Conservation (phyloP, 2,329 filamentous ascomycete genomes). For the Aspergillus tamarii region DNA sequence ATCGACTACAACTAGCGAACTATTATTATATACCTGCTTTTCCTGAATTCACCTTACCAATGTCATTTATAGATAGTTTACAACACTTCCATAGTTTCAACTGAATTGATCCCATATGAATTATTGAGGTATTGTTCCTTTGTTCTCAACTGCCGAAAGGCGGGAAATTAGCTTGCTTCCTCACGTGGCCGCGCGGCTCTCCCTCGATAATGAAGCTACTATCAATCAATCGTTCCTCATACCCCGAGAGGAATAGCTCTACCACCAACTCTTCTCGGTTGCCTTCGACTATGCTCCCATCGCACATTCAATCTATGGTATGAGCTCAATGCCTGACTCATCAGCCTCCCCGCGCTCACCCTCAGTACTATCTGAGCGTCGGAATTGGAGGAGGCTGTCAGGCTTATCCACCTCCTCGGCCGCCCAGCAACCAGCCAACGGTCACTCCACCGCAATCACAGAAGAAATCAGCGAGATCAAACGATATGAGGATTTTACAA, state of each 20-base stretch:
- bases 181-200: slow-evolving; percentile 10
- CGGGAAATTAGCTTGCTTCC: not conserved
- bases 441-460: slow-evolving; percentile 70
- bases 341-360: slow-evolving; percentile 34
- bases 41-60: not conserved
- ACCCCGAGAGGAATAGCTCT: slow-evolving; percentile 13
- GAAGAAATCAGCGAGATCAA: slow-evolving; percentile 98
- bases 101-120: not conserved
- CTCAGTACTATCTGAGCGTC: slow-evolving; percentile 37
- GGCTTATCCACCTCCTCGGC: slow-evolving; percentile 57
- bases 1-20: not conserved
- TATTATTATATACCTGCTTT: not conserved
- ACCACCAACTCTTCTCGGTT: not conserved
- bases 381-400: slow-evolving; percentile 48
- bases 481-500: slow-evolving; percentile 98
- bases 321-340: slow-evolving; percentile 44
- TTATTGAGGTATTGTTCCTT: not conserved
- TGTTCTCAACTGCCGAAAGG: slow-evolving; percentile 1
- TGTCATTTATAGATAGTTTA: not conserved
- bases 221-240: slow-evolving; percentile 1
- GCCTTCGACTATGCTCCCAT: slow-evolving; percentile 32
- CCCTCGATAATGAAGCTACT: not conserved
- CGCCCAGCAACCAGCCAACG: slow-evolving; percentile 61
- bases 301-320: slow-evolving; percentile 38
- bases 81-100: not conserved